These are phyloP conservation scores for Arthonia radiata DNA, from an alignment of 495 filamentous ascomycete genomes.

Conservation along the genomic window DNA sequence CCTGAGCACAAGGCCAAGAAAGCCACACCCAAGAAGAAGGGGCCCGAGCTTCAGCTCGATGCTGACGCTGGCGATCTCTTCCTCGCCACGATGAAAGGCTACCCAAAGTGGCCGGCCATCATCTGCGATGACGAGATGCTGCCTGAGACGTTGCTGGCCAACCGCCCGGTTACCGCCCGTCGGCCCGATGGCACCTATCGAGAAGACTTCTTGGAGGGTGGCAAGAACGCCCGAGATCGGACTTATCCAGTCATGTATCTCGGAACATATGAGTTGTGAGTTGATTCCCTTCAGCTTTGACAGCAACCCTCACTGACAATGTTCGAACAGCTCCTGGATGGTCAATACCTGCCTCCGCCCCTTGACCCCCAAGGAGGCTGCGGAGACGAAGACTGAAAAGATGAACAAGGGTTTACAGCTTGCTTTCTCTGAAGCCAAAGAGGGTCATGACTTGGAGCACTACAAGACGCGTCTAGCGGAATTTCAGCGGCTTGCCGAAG, in stretches of 20 bases:
- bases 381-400: constrained; percentile 23
- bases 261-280: constrained; percentile 86
- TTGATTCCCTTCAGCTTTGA: constrained; percentile 7
- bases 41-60: constrained; percentile 38
- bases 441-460: constrained; percentile 41
- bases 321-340: constrained; percentile 46
- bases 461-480: constrained; percentile 50
- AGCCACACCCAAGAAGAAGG: constrained; percentile 62
- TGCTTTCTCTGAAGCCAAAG: constrained; percentile 48
- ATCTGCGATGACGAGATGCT: constrained; percentile 84
- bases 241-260: constrained; percentile 89
- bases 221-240: constrained; percentile 55
- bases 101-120: constrained; percentile 74
- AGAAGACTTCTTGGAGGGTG: constrained; percentile 59
- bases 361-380: constrained; percentile 41
- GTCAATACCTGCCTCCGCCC: constrained; percentile 53
- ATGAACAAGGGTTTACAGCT: constrained; percentile 50
- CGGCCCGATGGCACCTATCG: constrained; percentile 60
- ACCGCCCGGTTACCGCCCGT: constrained; percentile 57
- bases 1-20: constrained; percentile 53
- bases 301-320: not conserved
- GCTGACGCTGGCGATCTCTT: constrained; percentile 69
- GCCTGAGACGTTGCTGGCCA: constrained; percentile 38
- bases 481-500: constrained; percentile 30
- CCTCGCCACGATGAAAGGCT: constrained; percentile 69